phyloP scores from a whole-genome alignment of 805 yeast genomes.

The Schwanniomyces polymorphus region DNA sequence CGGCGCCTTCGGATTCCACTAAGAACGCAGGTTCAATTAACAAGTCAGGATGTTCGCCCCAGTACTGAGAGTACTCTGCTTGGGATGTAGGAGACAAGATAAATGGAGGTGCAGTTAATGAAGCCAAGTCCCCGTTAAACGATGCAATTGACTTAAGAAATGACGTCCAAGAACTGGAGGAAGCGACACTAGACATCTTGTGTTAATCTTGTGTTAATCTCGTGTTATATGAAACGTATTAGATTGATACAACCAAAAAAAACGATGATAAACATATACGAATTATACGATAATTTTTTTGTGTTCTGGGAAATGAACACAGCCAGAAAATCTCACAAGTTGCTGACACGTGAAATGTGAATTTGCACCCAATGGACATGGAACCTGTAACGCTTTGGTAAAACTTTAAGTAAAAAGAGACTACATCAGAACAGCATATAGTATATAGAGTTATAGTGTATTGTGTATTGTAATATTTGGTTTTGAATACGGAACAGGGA shows the following conservation, averaged over 20 bases:
- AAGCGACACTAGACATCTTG: conserved; percentile 22
- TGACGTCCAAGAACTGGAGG: conserved; percentile 75
- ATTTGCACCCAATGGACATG: background rate
- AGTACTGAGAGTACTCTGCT: conserved; percentile 89
- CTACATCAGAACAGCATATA: too few species aligned
- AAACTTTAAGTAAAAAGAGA: too few species aligned
- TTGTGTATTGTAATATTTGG: too few species aligned
- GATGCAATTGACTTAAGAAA: conserved; percentile 89
- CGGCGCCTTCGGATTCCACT: conserved; percentile 37
- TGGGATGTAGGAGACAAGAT: conserved; percentile 87
- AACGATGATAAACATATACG: background rate
- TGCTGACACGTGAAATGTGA: background rate
- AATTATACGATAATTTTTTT: background rate
- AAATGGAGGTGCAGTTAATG: conserved; percentile 96
- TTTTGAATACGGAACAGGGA: too few species aligned
- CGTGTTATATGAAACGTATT: background rate
- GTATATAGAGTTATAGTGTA: too few species aligned
- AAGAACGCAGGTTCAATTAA: conserved; percentile 69
- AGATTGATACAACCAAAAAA: background rate
- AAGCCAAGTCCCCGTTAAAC: conserved; percentile 89
- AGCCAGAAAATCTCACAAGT: conserved; percentile 3
- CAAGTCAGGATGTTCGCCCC: conserved; percentile 91
- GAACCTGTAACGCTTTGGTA: too few species aligned
- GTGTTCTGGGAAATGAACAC: background rate
- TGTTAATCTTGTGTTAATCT: conserved; percentile 6